Evolutionary conservation across 139 green algal species (phyloP).

Genomic region (Coelastrella sp.): DNA sequence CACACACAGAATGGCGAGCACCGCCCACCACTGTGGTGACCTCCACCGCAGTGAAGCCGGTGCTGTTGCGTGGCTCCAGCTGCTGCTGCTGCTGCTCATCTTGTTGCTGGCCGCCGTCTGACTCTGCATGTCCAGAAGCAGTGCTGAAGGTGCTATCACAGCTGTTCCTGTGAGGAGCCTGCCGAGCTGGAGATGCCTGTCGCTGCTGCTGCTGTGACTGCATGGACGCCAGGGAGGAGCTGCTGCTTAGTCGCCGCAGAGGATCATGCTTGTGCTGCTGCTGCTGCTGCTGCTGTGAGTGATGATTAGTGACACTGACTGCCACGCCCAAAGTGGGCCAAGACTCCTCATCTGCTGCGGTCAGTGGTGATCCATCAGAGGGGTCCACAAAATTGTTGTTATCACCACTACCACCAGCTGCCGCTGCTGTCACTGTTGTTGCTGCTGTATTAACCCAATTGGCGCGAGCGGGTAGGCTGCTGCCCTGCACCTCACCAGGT

Average conservation of each 20-base stretch:
- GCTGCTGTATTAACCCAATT: conserved; percentile 37
- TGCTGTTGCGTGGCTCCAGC: neutral
- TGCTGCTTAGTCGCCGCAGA: neutral
- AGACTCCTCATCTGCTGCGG: conserved; percentile 51
- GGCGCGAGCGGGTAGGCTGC: neutral
- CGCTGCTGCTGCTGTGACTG: conserved; percentile 41
- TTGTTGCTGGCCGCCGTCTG: neutral
- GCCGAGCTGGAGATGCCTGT: neutral
- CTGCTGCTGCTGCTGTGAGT: conserved; percentile 1
- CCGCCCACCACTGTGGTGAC: conserved; percentile 55
- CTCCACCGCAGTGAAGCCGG: conserved; percentile 44
- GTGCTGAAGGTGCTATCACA: conserved; percentile 22
- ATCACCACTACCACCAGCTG: neutral
- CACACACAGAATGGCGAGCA: conserved; percentile 53
- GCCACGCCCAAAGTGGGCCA: conserved; percentile 57
- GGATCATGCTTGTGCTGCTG: neutral
- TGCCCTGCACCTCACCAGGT: neutral
- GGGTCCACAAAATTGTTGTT: neutral
- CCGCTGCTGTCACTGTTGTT: neutral
- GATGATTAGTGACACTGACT: conserved; percentile 2
- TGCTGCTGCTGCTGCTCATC: neutral
- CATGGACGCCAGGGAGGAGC: neutral
- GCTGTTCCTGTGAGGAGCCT: neutral
- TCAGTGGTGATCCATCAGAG: neutral
- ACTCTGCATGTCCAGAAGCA: neutral